Conservation (phyloP, 2,329 filamentous ascomycete species). For the Westerdykella sp. region DNA sequence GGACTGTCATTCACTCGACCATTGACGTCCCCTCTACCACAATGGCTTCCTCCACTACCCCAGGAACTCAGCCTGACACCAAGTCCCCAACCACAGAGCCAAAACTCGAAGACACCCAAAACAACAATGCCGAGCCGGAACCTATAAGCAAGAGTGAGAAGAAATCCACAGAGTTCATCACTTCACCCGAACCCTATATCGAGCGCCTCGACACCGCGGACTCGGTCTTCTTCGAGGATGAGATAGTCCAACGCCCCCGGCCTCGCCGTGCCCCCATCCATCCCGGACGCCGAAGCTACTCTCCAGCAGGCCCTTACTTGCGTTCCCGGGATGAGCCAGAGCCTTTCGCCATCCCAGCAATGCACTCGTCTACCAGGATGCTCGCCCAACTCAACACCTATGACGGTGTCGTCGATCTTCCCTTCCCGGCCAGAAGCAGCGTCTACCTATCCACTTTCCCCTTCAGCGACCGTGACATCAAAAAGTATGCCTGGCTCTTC, state of each 20-base stretch:
- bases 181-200: conserved; percentile 3
- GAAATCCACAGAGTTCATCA: conserved; percentile 1
- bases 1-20: too few relatives aligned
- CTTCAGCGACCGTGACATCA: conserved; percentile 19
- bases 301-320: conserved; percentile 4
- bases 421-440: conserved; percentile 10
- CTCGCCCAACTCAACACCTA: conserved; percentile 11
- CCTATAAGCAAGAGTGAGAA: conserved; percentile 2
- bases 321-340: conserved; percentile 1
- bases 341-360: neutral
- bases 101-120: conserved; percentile 8
- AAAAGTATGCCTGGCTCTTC: conserved; percentile 21
- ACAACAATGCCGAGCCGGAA: conserved; percentile 3
- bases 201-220: conserved; percentile 7
- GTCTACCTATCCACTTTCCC: conserved; percentile 20
- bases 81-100: conserved; percentile 1
- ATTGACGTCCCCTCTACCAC: too few relatives aligned
- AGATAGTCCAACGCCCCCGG: conserved; percentile 5
- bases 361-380: conserved; percentile 10
- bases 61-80: too few relatives aligned
- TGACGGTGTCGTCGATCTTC: conserved; percentile 17
- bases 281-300: neutral
- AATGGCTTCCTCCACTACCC: too few relatives aligned
- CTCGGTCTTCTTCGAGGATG: conserved; percentile 6
- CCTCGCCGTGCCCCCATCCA: conserved; percentile 4